Conservation (phyloP, 2,329 filamentous ascomycete genomes). For the Apiospora hydei region DNA sequence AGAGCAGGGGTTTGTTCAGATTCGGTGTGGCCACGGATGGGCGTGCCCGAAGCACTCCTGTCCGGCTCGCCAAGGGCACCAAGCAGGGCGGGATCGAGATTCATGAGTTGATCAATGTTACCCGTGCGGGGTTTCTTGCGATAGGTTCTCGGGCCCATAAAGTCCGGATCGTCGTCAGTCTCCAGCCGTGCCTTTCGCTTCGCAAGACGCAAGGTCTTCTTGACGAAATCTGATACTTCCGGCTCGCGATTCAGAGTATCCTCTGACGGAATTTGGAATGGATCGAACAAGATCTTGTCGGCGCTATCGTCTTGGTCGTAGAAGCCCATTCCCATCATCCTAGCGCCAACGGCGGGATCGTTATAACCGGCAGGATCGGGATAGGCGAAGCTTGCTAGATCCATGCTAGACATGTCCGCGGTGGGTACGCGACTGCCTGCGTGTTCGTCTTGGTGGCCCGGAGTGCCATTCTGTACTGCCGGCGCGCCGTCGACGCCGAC, state of each 20-base stretch:
- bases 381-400: constrained; percentile 38
- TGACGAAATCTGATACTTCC: constrained; percentile 61
- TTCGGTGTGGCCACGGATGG: constrained; percentile 30
- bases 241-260: constrained; percentile 52
- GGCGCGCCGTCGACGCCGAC: constrained; percentile 36
- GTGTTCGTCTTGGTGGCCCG: constrained; percentile 27
- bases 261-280: constrained; percentile 60
- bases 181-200: constrained; percentile 62
- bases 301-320: constrained; percentile 65
- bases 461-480: constrained; percentile 8
- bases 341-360: constrained; percentile 57
- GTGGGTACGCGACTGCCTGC: constrained; percentile 37
- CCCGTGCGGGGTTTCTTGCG: constrained; percentile 50
- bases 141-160: constrained; percentile 51
- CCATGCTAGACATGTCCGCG: constrained; percentile 42
- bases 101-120: constrained; percentile 46
- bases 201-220: constrained; percentile 60
- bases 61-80: constrained; percentile 36
- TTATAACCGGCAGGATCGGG: constrained; percentile 46
- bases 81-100: constrained; percentile 63
- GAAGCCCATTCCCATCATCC: constrained; percentile 66
- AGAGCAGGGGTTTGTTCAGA: constrained; percentile 31
- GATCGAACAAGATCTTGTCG: constrained; percentile 66
- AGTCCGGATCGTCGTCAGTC: constrained; percentile 63
- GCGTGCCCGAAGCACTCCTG: constrained; percentile 33